These are phyloP conservation scores for Phytophthora lateralis DNA, from an alignment of 352 stramenopile species.

Conservation along the genomic window DNA sequence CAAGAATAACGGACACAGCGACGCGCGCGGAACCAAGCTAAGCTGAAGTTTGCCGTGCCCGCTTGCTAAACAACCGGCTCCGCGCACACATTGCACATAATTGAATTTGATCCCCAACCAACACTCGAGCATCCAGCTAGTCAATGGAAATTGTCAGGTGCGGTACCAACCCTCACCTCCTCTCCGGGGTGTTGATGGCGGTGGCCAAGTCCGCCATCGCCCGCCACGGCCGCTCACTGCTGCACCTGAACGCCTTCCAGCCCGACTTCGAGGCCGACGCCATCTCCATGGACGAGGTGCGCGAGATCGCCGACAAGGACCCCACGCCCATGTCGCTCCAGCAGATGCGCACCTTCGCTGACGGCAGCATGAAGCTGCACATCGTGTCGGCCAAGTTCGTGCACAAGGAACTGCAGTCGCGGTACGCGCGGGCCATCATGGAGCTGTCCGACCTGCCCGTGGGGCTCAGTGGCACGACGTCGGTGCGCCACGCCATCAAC, in stretches of 20 bases:
- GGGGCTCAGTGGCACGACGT: slow-evolving; percentile 57
- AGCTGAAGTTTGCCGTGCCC: slow-evolving; percentile 19
- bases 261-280: slow-evolving; percentile 21
- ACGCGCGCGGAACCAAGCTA: slow-evolving; percentile 10
- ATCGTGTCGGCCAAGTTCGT: slow-evolving; percentile 65
- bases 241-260: slow-evolving; percentile 26
- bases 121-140: neutral
- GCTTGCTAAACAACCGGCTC: slow-evolving; percentile 17
- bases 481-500: slow-evolving; percentile 60
- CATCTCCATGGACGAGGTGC: slow-evolving; percentile 69
- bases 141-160: slow-evolving; percentile 27
- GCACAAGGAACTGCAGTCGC: slow-evolving; percentile 74
- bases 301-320: slow-evolving; percentile 49
- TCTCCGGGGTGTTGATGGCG: slow-evolving; percentile 10
- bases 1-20: slow-evolving; percentile 17
- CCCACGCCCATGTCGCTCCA: slow-evolving; percentile 73
- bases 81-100: slow-evolving; percentile 11
- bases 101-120: slow-evolving; percentile 17
- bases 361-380: slow-evolving; percentile 59
- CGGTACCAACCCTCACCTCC: slow-evolving; percentile 19
- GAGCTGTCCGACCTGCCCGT: slow-evolving; percentile 76
- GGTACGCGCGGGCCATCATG: slow-evolving; percentile 67
- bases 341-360: slow-evolving; percentile 77
- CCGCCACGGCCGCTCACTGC: slow-evolving; percentile 14
- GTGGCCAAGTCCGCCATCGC: slow-evolving; percentile 19